Conservation (phyloP, 305 asterid species). For the Fraxinus albicans region DNA sequence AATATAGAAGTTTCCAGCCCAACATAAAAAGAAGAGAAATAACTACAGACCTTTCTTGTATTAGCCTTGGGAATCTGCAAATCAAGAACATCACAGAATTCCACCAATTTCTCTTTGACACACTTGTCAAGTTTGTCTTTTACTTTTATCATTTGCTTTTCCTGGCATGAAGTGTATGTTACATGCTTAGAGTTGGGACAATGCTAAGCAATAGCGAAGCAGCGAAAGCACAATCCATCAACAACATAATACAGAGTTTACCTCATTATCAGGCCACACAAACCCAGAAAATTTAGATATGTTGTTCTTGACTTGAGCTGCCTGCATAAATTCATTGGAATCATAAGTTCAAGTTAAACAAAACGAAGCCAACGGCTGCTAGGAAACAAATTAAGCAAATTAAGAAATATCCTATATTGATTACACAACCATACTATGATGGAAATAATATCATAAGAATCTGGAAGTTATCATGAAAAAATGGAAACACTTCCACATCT, state of each 20-base stretch:
- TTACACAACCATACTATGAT: background rate
- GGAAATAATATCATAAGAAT: background rate
- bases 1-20: background rate
- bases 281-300: slow-evolving; percentile 88
- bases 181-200: slow-evolving; percentile 9
- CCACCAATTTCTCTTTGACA: slow-evolving; percentile 57
- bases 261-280: slow-evolving; percentile 92
- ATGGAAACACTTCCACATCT: background rate
- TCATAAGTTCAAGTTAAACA: slow-evolving; percentile 12
- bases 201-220: slow-evolving; percentile 2
- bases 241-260: slow-evolving; percentile 21
- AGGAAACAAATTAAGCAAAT: background rate
- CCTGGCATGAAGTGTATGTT: slow-evolving; percentile 37
- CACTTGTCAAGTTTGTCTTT: slow-evolving; percentile 64
- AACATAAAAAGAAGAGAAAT: background rate
- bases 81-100: slow-evolving; percentile 57
- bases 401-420: slow-evolving; percentile 4
- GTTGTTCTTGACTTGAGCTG: slow-evolving; percentile 70
- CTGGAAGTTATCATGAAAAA: background rate
- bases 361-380: background rate
- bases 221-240: slow-evolving; percentile 1
- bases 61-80: slow-evolving; percentile 45
- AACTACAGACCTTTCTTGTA: slow-evolving; percentile 53
- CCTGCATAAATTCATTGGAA: slow-evolving; percentile 49
- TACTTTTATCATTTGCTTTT: slow-evolving; percentile 49